Conservation (phyloP, 2,329 filamentous ascomycete genomes). For the Diaporthe velutina region DNA sequence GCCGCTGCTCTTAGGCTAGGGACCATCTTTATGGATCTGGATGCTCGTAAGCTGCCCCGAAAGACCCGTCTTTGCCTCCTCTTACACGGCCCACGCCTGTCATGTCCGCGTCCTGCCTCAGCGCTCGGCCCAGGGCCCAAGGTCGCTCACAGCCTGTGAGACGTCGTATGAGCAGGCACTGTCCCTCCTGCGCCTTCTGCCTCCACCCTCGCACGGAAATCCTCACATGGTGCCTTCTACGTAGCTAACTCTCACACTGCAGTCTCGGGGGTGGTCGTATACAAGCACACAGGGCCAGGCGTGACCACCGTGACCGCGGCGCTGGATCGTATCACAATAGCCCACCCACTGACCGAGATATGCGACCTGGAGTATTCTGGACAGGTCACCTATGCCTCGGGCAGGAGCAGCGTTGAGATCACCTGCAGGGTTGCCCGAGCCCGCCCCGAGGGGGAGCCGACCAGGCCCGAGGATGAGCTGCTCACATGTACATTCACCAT, state of each 20-base stretch:
- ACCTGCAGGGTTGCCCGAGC: slow-evolving; percentile 80
- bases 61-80: background rate
- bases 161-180: too few species aligned
- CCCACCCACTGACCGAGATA: slow-evolving; percentile 80
- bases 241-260: background rate
- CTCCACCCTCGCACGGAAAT: too few species aligned
- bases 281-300: slow-evolving; percentile 74
- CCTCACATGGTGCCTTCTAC: too few species aligned
- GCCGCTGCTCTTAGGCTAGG: slow-evolving; percentile 64
- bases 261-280: slow-evolving; percentile 74
- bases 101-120: too few species aligned
- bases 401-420: slow-evolving; percentile 79
- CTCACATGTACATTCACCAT: slow-evolving; percentile 76
- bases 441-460: slow-evolving; percentile 67
- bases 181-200: too few species aligned
- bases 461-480: slow-evolving; percentile 58
- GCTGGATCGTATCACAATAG: slow-evolving; percentile 66
- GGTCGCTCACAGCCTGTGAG: too few species aligned
- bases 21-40: slow-evolving; percentile 83
- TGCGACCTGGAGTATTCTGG: slow-evolving; percentile 81
- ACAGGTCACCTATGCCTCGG: slow-evolving; percentile 75
- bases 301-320: slow-evolving; percentile 64
- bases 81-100: too few species aligned
- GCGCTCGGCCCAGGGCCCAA: too few species aligned
- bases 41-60: slow-evolving; percentile 60